Conservation (phyloP, 2,329 filamentous ascomycete species). For the Tolypocladium cylindrosporum region DNA sequence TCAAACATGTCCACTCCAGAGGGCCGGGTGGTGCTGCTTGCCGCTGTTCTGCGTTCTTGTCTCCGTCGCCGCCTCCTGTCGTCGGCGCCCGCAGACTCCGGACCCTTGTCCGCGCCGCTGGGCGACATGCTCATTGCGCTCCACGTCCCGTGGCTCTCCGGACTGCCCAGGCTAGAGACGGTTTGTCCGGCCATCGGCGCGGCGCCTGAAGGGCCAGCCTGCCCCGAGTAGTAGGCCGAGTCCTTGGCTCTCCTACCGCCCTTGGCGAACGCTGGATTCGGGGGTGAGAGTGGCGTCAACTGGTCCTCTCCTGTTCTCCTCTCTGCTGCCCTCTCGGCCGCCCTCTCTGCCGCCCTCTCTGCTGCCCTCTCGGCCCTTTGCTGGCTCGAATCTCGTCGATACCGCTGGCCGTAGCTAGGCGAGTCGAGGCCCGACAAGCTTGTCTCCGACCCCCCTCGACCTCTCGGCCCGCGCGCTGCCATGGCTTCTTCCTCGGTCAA, state of each 20-base stretch:
- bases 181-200: constrained; percentile 27
- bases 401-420: constrained; percentile 33
- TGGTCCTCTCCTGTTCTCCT: constrained; percentile 25
- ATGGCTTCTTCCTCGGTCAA: constrained; percentile 51
- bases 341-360: constrained; percentile 12
- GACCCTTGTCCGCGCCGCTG: constrained; percentile 25
- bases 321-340: constrained; percentile 37
- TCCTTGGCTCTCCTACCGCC: constrained; percentile 42
- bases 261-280: constrained; percentile 46
- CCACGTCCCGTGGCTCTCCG: constrained; percentile 43
- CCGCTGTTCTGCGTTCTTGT: constrained; percentile 39
- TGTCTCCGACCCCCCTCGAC: constrained; percentile 41
- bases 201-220: constrained; percentile 32
- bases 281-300: constrained; percentile 40
- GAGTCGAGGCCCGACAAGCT: constrained; percentile 48
- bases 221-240: constrained; percentile 52
- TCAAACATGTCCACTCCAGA: constrained; percentile 28
- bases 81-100: constrained; percentile 30
- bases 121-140: constrained; percentile 41
- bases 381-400: constrained; percentile 43
- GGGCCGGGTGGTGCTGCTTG: constrained; percentile 22
- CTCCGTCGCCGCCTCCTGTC: constrained; percentile 45
- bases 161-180: constrained; percentile 35
- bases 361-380: neutral
- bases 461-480: constrained; percentile 27